Percentiles rank a stretch among this genome's conserved stretches.
Conservation (phyloP, 345 rosid genomes). For the Hibiscus tridactylites region DNA sequence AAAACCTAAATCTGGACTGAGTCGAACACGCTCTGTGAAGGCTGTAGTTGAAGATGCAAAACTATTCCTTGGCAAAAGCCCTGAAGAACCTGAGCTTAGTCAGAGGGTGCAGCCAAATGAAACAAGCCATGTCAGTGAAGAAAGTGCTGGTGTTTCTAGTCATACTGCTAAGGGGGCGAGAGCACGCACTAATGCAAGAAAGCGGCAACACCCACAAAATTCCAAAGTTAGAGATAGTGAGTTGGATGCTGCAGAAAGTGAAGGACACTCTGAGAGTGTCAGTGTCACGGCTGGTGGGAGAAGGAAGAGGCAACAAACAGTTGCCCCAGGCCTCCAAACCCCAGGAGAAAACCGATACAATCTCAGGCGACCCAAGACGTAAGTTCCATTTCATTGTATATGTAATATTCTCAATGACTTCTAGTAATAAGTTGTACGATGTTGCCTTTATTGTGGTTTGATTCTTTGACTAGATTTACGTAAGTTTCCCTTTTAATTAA, state of each 20-base stretch:
- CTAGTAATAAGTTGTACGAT: background rate
- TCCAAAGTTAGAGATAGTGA: conserved; percentile 37
- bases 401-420: background rate
- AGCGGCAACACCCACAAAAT: conserved; percentile 40
- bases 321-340: conserved; percentile 28
- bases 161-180: conserved; percentile 27
- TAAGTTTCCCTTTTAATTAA: background rate
- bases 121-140: conserved; percentile 14
- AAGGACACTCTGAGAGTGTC: conserved; percentile 51
- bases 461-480: background rate
- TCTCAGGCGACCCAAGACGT: conserved; percentile 68
- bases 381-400: conserved; percentile 25
- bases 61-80: conserved; percentile 31
- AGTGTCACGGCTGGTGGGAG: conserved; percentile 40
- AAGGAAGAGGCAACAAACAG: conserved; percentile 53
- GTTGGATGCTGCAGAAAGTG: conserved; percentile 55
- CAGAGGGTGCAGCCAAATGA: conserved; percentile 19
- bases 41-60: conserved; percentile 54
- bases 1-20: conserved; percentile 41
- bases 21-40: conserved; percentile 39
- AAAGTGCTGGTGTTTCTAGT: conserved; percentile 26
- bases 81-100: conserved; percentile 27
- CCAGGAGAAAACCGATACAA: conserved; percentile 67
- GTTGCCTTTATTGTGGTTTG: background rate
- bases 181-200: conserved; percentile 32